Evolutionary conservation across 768 basidiomycete species (phyloP), one percentile per base, ranked within the genome.

Genomic region (Kwoniella mangroviensis): DNA sequence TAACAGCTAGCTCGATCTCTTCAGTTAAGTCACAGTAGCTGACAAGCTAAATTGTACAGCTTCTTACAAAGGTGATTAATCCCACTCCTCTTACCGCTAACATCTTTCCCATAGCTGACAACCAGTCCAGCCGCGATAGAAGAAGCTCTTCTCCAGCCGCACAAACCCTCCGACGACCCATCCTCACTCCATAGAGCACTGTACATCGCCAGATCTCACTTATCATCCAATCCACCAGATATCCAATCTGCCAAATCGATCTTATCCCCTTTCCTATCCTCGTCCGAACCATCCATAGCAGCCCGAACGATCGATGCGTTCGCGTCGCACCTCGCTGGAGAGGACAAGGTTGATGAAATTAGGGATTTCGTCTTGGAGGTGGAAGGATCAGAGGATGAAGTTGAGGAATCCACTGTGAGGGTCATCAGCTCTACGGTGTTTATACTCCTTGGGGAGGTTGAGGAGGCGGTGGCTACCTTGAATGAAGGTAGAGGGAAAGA

Each of bases 391-490:
- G 78, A 75, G 28, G 92, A 92, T 76, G 87, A 84, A 19, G 90
- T 90, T 68, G 92, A 92, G 73, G 92, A 89, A 79, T 88, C 88
- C 21, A 81, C 89, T 54, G 92, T 95, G 6, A 86, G 89, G 63
- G 91, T 92, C 34, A 84, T 93, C 21, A 92, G 92, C 40, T 93
- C 90, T n/a, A 93, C 90, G 13, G 92, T 93, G 0, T 96, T 96
- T 81, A 87, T 90, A 17, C 85, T 88, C 42, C 92, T 92, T 17
- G 91, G 90, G 2, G 94, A 97, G 84, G 84, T 91, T 12, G 94
- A 97, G 83, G 94, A 98, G 84, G 94, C 94, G 1, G 84, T 97
- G 26, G 94, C 96, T 83, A 94, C 92, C 0, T 86, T 98, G 41
- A 89, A 90, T 9, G 88, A 84, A 11, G 87, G 87, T 53, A 80